These are phyloP conservation scores for Fusarium torulosum DNA, from an alignment of 2,329 filamentous ascomycete genomes.

Conservation along the genomic window DNA sequence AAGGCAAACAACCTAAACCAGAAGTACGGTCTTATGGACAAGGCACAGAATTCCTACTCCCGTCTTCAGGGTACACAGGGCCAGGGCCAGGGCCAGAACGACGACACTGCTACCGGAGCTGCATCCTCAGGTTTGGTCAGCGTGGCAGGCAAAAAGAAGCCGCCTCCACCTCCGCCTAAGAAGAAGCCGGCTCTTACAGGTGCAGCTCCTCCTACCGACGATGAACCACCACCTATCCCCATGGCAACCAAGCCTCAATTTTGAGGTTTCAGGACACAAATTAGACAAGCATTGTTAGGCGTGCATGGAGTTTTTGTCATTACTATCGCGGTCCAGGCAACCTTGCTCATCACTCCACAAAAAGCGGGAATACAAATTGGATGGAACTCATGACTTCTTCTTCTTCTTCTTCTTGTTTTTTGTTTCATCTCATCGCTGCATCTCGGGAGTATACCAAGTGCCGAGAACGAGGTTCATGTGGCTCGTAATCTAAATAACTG, in stretches of 20 bases:
- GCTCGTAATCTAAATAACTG: slow-evolving; percentile 41
- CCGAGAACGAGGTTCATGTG: slow-evolving; percentile 43
- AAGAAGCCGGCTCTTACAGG: slow-evolving; percentile 61
- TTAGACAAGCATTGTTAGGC: slow-evolving; percentile 30
- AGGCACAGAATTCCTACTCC: slow-evolving; percentile 49
- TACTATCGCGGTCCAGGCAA: not conserved
- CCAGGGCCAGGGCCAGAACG: slow-evolving; percentile 33
- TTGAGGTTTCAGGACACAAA: slow-evolving; percentile 39
- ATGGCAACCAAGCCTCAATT: slow-evolving; percentile 64
- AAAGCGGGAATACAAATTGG: slow-evolving; percentile 11
- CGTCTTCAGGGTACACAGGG: slow-evolving; percentile 37
- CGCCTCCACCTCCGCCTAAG: slow-evolving; percentile 65
- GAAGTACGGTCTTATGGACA: slow-evolving; percentile 68
- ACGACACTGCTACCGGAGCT: slow-evolving; percentile 16
- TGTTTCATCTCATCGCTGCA: slow-evolving; percentile 43
- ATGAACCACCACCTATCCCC: slow-evolving; percentile 65
- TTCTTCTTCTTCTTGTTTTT: slow-evolving; percentile 26
- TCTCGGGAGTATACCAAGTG: slow-evolving; percentile 43
- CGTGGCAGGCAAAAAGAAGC: slow-evolving; percentile 64
- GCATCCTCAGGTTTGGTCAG: slow-evolving; percentile 30
- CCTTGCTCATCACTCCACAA: slow-evolving; percentile 7
- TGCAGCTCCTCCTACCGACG: slow-evolving; percentile 45
- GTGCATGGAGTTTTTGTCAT: slow-evolving; percentile 24
- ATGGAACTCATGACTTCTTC: slow-evolving; percentile 37
- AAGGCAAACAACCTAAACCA: slow-evolving; percentile 70